Evolutionary conservation across 768 basidiomycete species (phyloP).

Genomic region (Xerocomus brunneocitrinus): DNA sequence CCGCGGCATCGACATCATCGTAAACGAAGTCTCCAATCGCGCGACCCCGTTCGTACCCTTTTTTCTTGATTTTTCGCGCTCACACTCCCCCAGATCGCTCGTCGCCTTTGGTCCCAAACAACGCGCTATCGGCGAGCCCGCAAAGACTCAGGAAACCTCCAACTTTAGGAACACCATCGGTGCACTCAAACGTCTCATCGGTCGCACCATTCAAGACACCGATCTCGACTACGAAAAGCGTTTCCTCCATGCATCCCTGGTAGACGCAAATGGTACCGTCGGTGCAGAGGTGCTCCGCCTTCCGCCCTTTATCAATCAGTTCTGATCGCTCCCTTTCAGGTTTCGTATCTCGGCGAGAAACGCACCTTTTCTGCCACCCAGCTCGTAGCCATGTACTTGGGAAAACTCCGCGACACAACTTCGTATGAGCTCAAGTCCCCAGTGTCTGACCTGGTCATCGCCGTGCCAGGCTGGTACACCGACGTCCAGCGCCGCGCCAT

Average conservation of each 20-base stretch:
- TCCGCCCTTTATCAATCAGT: slow-evolving; percentile 4
- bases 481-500: slow-evolving; percentile 89
- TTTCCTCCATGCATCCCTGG: slow-evolving; percentile 81
- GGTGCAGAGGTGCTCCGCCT: slow-evolving; percentile 66
- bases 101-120: slow-evolving; percentile 92
- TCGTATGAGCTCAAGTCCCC: slow-evolving; percentile 77
- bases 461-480: slow-evolving; percentile 96
- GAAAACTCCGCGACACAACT: slow-evolving; percentile 86
- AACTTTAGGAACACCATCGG: slow-evolving; percentile 99
- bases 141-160: slow-evolving; percentile 96
- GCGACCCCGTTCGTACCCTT: slow-evolving; percentile 78
- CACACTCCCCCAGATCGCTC: slow-evolving; percentile 61
- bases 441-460: slow-evolving; percentile 90
- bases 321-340: slow-evolving; percentile 42
- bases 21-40: slow-evolving; percentile 97
- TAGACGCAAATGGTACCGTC: slow-evolving; percentile 79
- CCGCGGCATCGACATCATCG: slow-evolving; percentile 97
- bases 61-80: background rate
- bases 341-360: slow-evolving; percentile 82
- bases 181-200: slow-evolving; percentile 84
- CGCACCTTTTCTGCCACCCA: slow-evolving; percentile 83
- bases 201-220: slow-evolving; percentile 72
- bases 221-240: slow-evolving; percentile 88
- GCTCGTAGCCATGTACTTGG: slow-evolving; percentile 86
- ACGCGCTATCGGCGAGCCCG: slow-evolving; percentile 87